Evolutionary conservation across 768 basidiomycete genomes (phyloP), one percentile per base, ranked within the genome.

Genomic region (Calocybe indica): DNA sequence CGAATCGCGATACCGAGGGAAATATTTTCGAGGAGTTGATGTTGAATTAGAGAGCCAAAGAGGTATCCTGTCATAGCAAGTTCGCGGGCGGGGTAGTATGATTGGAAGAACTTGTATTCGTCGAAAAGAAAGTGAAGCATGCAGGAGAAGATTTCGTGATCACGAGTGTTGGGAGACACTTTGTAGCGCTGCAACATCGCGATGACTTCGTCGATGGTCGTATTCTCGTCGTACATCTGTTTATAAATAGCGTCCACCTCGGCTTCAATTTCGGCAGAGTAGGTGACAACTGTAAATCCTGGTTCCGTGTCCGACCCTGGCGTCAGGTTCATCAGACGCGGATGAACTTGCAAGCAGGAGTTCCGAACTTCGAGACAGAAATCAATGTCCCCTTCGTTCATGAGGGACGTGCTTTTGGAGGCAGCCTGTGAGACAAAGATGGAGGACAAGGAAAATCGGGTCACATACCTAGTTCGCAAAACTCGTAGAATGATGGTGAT

Each of bases 71-170:
- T 98, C 83, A 98, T 92, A 45, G 85, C 83, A 40, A 98, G 77
- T 69, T 98, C 93, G 54, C 93, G 88, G 35, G 88, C 76, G 22
- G 96, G 96, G 59, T 92, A 92, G 67, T 87, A 96, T 36, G 88
- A 87, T 62, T 95, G 92, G 81, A 98, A 96, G 75, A 97, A 99
- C 60, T 93, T 94, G 82, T 96, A 96, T 70, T 99, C 96, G 80
- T 98, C 96, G 68, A 99, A 97, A 38, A 99, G 80, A 75, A 96
- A 95, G 71, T 97, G 94, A 43, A 99, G 85, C 84, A 96, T 96
- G 80, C 93, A 97, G n/a, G 93, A 96, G 62, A 97, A 97, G 52
- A 96, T 82, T 68, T 98, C 92, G 62, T 95, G 92, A 56, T 97
- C 93, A 47, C 84, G 82, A 39, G 84, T 68, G 55, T 86, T 89